Evolutionary conservation across 768 basidiomycete species (phyloP).

Genomic region (Tulasnella sp.): DNA sequence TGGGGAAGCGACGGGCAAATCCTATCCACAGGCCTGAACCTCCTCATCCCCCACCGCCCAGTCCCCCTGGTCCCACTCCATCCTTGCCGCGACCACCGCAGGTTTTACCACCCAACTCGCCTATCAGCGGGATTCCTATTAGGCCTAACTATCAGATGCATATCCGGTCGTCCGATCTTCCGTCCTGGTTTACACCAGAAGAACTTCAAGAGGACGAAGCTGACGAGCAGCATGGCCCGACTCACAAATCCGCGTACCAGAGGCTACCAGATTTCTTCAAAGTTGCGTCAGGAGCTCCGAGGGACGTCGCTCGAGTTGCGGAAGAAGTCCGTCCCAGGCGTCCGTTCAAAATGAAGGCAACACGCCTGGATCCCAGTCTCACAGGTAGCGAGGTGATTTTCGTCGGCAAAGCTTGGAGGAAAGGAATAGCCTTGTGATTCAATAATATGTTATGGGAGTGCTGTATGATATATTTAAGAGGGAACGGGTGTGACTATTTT

Average conservation of each 20-base stretch:
- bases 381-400: background rate
- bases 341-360: background rate
- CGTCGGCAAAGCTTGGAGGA: background rate
- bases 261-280: background rate
- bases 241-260: background rate
- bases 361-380: background rate
- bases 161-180: background rate
- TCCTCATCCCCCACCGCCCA: background rate
- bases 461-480: background rate
- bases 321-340: background rate
- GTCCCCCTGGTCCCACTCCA: background rate
- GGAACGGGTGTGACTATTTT: background rate
- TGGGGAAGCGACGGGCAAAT: background rate
- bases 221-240: too few relatives aligned
- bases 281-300: background rate
- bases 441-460: background rate
- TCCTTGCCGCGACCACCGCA: background rate
- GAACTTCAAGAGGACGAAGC: background rate
- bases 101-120: background rate
- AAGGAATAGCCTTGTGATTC: background rate
- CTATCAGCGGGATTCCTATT: background rate
- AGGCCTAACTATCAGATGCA: background rate
- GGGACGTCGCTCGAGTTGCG: background rate
- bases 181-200: background rate
- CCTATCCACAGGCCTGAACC: background rate